These are phyloP conservation scores for Porphyrellus cyaneotinctus DNA, from an alignment of 768 basidiomycete species.

Conservation along the genomic window DNA sequence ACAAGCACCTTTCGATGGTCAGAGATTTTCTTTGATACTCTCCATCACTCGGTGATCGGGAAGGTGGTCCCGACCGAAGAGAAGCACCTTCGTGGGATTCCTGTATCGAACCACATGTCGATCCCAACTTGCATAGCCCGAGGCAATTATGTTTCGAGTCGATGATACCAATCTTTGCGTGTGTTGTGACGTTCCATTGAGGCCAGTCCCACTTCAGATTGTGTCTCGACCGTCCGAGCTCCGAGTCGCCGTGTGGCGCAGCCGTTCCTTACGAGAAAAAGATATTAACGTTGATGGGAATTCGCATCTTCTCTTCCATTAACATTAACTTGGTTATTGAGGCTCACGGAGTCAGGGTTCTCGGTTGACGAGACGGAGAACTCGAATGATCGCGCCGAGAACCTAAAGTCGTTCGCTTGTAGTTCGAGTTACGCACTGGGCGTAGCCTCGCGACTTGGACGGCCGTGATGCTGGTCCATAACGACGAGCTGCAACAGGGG, in stretches of 20 bases:
- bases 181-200: too few species aligned
- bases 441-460: too few species aligned
- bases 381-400: neutral
- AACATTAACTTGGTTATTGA: neutral
- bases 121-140: neutral
- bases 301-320: constrained; percentile 16
- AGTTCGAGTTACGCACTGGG: neutral
- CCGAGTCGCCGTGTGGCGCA: constrained; percentile 24
- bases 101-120: constrained; percentile 6
- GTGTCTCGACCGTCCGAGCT: neutral
- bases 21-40: neutral
- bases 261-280: constrained; percentile 8
- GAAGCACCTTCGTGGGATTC: constrained; percentile 12
- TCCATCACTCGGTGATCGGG: neutral
- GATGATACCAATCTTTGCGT: neutral
- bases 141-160: constrained; percentile 1
- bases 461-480: too few species aligned
- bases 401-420: too few species aligned
- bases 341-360: constrained; percentile 12
- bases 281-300: neutral
- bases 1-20: neutral
- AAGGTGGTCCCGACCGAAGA: constrained; percentile 3
- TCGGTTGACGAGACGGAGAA: neutral
- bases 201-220: too few species aligned
- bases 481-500: too few species aligned